Conservation (phyloP, 1,284 basidiomycete species). For the Mycena sp. region DNA sequence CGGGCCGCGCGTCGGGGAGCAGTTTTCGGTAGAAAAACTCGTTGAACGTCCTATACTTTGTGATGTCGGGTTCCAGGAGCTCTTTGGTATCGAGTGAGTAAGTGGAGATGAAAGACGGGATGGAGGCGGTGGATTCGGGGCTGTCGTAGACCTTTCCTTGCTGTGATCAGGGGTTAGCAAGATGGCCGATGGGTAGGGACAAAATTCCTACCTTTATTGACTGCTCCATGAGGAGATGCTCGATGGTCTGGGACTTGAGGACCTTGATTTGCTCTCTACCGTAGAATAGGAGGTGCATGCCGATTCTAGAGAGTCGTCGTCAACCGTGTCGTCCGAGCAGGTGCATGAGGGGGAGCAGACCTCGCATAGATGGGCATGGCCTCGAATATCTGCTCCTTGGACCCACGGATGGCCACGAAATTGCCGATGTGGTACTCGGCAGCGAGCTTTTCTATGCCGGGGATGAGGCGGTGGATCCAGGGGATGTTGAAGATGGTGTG, state of each 20-base stretch:
- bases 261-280: slow-evolving; percentile 62
- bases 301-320: slow-evolving; percentile 50
- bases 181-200: background rate
- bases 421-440: slow-evolving; percentile 69
- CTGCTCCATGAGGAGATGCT: slow-evolving; percentile 70
- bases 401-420: slow-evolving; percentile 68
- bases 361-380: slow-evolving; percentile 83
- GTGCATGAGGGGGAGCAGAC: slow-evolving; percentile 31
- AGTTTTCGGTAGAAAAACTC: slow-evolving; percentile 84
- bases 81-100: slow-evolving; percentile 74
- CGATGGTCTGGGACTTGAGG: slow-evolving; percentile 64
- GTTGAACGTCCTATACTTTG: slow-evolving; percentile 79
- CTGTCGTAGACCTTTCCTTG: slow-evolving; percentile 67
- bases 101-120: slow-evolving; percentile 78
- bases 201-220: slow-evolving; percentile 62
- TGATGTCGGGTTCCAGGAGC: slow-evolving; percentile 70
- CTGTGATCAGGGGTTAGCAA: slow-evolving; percentile 33
- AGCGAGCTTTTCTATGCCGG: slow-evolving; percentile 54
- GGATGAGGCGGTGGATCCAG: slow-evolving; percentile 58
- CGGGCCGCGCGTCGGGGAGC: slow-evolving; percentile 70
- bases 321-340: too few relatives aligned
- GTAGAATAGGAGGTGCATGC: slow-evolving; percentile 85
- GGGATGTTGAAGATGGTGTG: slow-evolving; percentile 43
- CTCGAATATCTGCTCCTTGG: slow-evolving; percentile 76
- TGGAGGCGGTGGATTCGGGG: slow-evolving; percentile 65